Base-by-base conservation (phyloP, 2,329 filamentous ascomycete genomes). In the Cordyceps militaris region DNA sequence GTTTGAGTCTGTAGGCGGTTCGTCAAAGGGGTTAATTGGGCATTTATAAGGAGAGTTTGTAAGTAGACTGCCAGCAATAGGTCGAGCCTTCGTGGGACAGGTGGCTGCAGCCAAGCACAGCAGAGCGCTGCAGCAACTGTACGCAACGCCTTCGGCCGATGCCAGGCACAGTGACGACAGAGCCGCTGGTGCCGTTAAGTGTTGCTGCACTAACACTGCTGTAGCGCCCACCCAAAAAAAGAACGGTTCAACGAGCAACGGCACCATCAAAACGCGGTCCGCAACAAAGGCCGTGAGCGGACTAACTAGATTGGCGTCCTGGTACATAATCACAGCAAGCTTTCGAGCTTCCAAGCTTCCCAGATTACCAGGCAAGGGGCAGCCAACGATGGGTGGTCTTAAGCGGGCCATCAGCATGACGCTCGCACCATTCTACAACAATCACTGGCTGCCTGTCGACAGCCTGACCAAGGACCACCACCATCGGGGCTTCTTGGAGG, bases 121-220 rank as follows among this genome's bases (percentile, higher is more conserved):
- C 14, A 51, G 47, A 34, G 11, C 32, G 32, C 26, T 52, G 38
- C 5, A 46, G 24, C 28, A 10, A 42, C n/a, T 16, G n/a, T n/a
- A 38, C 14, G n/a, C 4, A n/a, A 38, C n/a, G 34, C 16, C 32
- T 10, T 3, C 32, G 11, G 32, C 11, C 3, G 34, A 38, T 38
- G 34, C n/a, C n/a, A n/a, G n/a, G n/a, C n/a, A n/a, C n/a, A 42
- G n/a, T 1, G n/a, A 42, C 1, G 14, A 5, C 19, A 2, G 21
- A 26, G 32, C 2, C 14, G 30, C 26, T 38, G 32, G 19, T 13
- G 34, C 8, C 13, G 28, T 30, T n/a, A n/a, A n/a, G n/a, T 49
- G 47, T 38, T 36, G 32, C 30, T 36, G 42, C 28, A 54, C 51
- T 46, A 54, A 54, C 51, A 34, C 14, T n/a, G 49, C 49, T 51